Evolutionary conservation across 2,329 filamentous ascomycete species (phyloP).

Genomic region (Thielaviopsis euricoi): DNA sequence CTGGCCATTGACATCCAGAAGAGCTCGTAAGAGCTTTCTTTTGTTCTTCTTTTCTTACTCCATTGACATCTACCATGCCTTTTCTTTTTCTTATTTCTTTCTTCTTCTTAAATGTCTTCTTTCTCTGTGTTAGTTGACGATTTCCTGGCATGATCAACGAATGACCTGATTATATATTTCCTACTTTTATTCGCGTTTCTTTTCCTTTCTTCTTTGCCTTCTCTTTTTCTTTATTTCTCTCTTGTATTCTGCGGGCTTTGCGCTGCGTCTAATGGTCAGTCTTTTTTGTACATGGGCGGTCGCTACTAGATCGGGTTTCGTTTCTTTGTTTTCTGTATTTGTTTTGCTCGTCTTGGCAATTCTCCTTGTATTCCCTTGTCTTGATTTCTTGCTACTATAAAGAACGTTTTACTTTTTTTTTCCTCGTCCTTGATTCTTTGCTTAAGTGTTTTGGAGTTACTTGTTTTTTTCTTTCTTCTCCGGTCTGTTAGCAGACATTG

Average conservation of each 20-base stretch:
- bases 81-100: background rate
- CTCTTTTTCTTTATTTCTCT: background rate
- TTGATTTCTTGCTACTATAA: background rate
- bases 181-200: background rate
- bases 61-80: background rate
- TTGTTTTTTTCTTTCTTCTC: background rate
- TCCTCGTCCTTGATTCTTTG: background rate
- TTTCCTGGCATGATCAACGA: constrained; percentile 5
- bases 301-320: background rate
- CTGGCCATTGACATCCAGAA: constrained; percentile 22
- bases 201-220: background rate
- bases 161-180: constrained; percentile 3
- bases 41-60: background rate
- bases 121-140: background rate
- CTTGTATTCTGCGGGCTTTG: background rate
- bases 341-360: background rate
- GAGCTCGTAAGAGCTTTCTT: constrained; percentile 11
- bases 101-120: background rate
- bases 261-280: background rate
- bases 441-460: background rate
- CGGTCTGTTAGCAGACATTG: too few species aligned
- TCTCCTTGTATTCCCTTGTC: background rate
- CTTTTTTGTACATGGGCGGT: background rate
- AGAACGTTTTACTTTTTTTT: background rate
- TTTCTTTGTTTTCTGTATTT: background rate